These are phyloP conservation scores for Pugionium cornutum DNA, from an alignment of 345 rosid species.

Conservation along the genomic window DNA sequence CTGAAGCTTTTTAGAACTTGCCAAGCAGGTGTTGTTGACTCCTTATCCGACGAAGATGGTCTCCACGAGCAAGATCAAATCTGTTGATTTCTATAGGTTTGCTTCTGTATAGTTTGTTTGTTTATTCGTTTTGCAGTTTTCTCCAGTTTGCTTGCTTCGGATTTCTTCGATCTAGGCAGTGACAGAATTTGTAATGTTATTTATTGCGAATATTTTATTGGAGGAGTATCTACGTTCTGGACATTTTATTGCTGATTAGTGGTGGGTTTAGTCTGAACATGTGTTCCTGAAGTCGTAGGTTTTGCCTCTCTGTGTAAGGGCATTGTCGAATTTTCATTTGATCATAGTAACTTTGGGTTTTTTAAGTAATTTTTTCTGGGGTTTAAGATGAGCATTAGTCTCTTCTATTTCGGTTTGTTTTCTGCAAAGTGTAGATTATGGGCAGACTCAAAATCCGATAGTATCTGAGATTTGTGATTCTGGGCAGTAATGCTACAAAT, in stretches of 20 bases:
- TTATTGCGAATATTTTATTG: neutral
- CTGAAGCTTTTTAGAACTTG: slow-evolving; percentile 26
- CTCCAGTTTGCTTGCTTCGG: slow-evolving; percentile 5
- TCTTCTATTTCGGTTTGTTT: neutral
- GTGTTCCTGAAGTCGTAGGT: slow-evolving; percentile 21
- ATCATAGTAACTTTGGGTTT: slow-evolving; percentile 7
- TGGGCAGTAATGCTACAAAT: neutral
- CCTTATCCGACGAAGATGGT: slow-evolving; percentile 47
- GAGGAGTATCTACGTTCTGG: slow-evolving; percentile 1
- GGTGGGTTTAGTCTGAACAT: slow-evolving; percentile 18
- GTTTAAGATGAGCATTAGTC: neutral
- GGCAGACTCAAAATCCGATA: neutral
- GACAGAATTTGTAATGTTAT: neutral
- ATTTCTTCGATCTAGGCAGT: slow-evolving; percentile 30
- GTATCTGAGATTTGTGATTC: slow-evolving; percentile 22
- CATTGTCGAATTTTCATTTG: slow-evolving; percentile 18
- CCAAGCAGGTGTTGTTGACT: slow-evolving; percentile 31
- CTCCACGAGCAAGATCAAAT: slow-evolving; percentile 61
- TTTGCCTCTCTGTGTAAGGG: slow-evolving; percentile 12
- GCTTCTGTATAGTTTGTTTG: slow-evolving; percentile 21
- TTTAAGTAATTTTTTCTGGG: neutral
- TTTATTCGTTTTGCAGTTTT: neutral
- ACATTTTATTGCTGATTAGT: slow-evolving; percentile 9
- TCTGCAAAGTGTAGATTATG: neutral
- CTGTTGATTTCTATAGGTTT: slow-evolving; percentile 77